These are phyloP conservation scores for Abelmoschus esculentus DNA, from an alignment of 345 rosid species.

Conservation along the genomic window DNA sequence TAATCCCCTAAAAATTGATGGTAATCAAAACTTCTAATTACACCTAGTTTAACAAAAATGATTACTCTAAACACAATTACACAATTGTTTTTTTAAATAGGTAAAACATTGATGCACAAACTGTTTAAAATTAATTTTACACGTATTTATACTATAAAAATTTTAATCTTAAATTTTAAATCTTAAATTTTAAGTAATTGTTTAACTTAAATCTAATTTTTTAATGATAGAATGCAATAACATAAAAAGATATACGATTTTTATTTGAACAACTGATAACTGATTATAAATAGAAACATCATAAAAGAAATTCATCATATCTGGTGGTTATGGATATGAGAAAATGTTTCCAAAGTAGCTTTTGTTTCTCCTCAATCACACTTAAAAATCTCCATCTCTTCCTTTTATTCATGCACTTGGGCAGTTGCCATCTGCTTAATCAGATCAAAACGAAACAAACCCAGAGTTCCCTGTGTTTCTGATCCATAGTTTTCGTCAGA, in stretches of 20 bases:
- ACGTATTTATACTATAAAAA: no score
- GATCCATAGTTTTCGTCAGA: neutral
- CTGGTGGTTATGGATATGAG: neutral
- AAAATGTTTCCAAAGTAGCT: conserved; percentile 41
- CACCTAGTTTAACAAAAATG: no score
- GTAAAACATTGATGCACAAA: no score
- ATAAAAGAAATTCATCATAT: neutral
- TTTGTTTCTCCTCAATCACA: conserved; percentile 15
- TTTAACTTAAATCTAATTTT: no score
- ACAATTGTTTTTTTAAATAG: no score
- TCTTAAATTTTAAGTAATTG: no score
- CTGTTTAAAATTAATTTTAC: no score
- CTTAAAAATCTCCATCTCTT: conserved; percentile 13
- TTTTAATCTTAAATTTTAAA: no score
- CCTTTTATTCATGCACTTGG: conserved; percentile 34
- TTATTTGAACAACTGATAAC: neutral
- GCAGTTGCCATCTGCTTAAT: neutral
- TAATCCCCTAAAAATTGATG: no score
- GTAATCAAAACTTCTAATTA: no score
- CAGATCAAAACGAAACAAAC: neutral
- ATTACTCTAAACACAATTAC: neutral
- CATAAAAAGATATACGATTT: no score
- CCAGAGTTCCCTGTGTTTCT: neutral
- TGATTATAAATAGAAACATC: neutral
- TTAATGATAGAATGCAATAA: no score